Evolutionary conservation across 2,329 filamentous ascomycete genomes (phyloP).

Genomic region (Colletotrichum sp.): DNA sequence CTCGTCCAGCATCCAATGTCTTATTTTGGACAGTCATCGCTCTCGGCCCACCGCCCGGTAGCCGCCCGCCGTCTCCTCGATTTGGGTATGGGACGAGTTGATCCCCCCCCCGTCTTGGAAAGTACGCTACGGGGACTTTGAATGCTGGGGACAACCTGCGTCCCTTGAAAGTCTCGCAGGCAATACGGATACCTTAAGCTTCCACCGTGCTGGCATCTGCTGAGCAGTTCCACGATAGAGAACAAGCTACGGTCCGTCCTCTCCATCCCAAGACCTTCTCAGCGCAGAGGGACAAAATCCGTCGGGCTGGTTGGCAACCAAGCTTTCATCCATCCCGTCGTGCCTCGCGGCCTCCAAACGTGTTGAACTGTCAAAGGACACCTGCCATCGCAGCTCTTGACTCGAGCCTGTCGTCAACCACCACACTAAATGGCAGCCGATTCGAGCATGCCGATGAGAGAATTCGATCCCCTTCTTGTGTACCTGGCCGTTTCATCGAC

Average conservation of each 20-base stretch:
- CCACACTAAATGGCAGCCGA: background rate
- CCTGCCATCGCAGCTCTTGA: constrained; percentile 19
- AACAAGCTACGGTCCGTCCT: background rate
- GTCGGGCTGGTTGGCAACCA: background rate
- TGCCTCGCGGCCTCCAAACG: background rate
- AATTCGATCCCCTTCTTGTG: background rate
- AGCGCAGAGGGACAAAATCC: background rate
- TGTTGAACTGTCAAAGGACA: background rate
- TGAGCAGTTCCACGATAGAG: background rate
- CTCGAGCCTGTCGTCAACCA: background rate
- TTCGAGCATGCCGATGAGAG: constrained; percentile 8
- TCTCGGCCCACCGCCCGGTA: background rate
- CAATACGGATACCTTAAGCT: background rate
- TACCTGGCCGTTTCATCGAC: constrained; percentile 10
- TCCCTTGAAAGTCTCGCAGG: background rate
- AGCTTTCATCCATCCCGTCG: background rate
- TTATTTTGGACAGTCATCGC: background rate
- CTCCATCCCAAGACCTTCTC: background rate
- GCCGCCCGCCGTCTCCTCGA: background rate
- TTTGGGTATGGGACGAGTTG: background rate
- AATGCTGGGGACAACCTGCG: background rate
- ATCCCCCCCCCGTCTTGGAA: background rate
- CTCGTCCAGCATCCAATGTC: background rate
- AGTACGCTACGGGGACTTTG: background rate
- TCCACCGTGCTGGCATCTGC: background rate